Base-by-base conservation (phyloP, 2,329 filamentous ascomycete genomes). In the Macrophomina tecta region DNA sequence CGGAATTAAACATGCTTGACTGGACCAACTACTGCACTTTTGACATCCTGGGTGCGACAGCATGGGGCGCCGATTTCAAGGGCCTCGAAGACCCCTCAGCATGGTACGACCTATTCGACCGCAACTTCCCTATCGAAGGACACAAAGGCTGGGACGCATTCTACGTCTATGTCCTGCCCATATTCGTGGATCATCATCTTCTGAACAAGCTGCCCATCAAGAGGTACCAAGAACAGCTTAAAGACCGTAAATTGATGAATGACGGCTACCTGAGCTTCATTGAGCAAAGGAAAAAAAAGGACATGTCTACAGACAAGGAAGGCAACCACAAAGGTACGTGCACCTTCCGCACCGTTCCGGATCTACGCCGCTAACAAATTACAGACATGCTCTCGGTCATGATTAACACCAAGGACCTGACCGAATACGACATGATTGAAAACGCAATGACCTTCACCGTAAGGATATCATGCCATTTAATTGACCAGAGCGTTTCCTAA, bases 1-100 rank as follows among this genome's bases (percentile, higher is more conserved):
- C 53, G 2, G 53, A 58, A 9, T 12, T 58, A 12, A 58, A 58
- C 36, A 58, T 58, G 53, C 18, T 42, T 5, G 36, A 58, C 53
- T 58, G 53, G 53, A 58, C 53, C 8, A 58, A 58, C 38, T 58
- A 58, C 36, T 58, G 53, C 36, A 58, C 53, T 4, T 58, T 58
- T 16, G 53, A 58, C 36, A 58, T 58, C 36, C 53, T 58, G 18
- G 53, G 53, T 8, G 53, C 53, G 2, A 58, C 53, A 2, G 36
- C 38, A 28, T 58, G 53, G 53, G 53, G 53, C 0, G 53, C 53
- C 0, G 53, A 58, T 36, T 58, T 58, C 53, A 58, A 58, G 53
- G 53, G 36, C 9, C 38, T 58, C 4, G 53, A 58, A 16, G 53
- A 58, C n/a, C 36, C 53, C 3, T 58, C 53, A 11, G 36, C 18